Evolutionary conservation across 2,329 filamentous ascomycete genomes (phyloP).

Genomic region (Lecanicillium sp.): DNA sequence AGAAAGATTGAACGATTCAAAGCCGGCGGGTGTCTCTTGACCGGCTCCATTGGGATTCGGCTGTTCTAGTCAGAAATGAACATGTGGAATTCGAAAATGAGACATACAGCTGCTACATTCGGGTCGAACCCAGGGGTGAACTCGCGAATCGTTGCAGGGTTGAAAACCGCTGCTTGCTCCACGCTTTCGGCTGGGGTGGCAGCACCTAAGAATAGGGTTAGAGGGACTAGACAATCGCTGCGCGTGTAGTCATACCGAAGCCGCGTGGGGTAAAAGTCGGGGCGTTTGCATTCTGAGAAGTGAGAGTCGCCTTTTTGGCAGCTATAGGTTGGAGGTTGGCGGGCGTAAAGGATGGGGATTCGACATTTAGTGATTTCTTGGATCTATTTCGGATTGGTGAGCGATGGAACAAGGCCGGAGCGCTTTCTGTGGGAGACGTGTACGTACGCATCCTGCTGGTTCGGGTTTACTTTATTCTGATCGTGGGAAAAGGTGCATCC

Average conservation of each 20-base stretch:
- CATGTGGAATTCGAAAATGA: neutral
- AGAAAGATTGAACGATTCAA: conserved; percentile 58
- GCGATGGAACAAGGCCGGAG: too few relatives aligned
- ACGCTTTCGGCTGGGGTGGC: conserved; percentile 29
- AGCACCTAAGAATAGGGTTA: conserved; percentile 8
- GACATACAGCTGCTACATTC: conserved; percentile 16
- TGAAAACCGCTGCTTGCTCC: conserved; percentile 38
- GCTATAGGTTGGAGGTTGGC: conserved; percentile 38
- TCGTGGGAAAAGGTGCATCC: conserved; percentile 91
- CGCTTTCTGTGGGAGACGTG: too few relatives aligned
- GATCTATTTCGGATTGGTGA: too few relatives aligned
- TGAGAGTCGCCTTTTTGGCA: conserved; percentile 68
- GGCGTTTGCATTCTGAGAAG: conserved; percentile 83
- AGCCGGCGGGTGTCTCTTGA: conserved; percentile 36
- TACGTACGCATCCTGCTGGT: conserved; percentile 11
- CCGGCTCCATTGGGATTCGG: conserved; percentile 37
- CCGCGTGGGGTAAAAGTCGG: conserved; percentile 75
- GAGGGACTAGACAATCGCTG: neutral
- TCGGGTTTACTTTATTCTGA: conserved; percentile 46
- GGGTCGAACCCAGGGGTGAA: conserved; percentile 53
- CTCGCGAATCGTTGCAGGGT: conserved; percentile 49
- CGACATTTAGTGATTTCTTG: conserved; percentile 84
- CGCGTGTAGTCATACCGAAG: conserved; percentile 27
- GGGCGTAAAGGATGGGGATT: conserved; percentile 92
- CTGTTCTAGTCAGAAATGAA: conserved; percentile 15